Percentiles rank a stretch among this genome's conserved stretches.
Conservation (phyloP, 805 yeast genomes). For the Kodamaea fukazawae region DNA sequence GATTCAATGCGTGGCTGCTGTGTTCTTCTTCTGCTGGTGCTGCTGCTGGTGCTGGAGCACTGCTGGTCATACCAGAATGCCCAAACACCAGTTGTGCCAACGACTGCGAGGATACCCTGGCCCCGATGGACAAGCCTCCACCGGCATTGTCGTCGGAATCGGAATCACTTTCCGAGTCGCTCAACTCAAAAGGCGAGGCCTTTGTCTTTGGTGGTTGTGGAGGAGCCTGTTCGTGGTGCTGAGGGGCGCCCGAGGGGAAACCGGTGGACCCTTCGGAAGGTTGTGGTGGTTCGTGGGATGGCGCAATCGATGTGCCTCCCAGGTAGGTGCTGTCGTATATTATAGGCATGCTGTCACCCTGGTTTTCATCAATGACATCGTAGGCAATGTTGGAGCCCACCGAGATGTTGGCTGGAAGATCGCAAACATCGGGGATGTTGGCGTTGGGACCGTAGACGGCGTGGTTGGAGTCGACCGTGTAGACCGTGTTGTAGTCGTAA, state of each 20-base stretch:
- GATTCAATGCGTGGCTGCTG: constrained; percentile 26
- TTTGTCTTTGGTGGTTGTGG: not conserved
- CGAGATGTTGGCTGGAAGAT: constrained; percentile 46
- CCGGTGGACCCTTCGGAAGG: not conserved
- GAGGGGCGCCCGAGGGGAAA: not conserved
- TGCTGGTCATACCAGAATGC: constrained; percentile 11
- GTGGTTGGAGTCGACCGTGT: constrained; percentile 50
- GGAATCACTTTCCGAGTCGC: constrained; percentile 11
- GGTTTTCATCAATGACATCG: constrained; percentile 28
- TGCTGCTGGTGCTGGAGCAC: constrained; percentile 24
- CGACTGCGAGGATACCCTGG: constrained; percentile 41
- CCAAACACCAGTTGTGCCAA: constrained; percentile 42
- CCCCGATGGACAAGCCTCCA: constrained; percentile 36
- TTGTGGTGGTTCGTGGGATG: not conserved
- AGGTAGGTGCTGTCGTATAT: constrained; percentile 15
- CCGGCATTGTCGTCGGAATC: constrained; percentile 22
- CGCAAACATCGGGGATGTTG: constrained; percentile 40
- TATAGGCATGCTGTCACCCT: constrained; percentile 21
- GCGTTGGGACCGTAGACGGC: constrained; percentile 33
- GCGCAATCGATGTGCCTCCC: not conserved
- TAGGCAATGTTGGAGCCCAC: constrained; percentile 40
- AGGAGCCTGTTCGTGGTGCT: no score
- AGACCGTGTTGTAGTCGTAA: constrained; percentile 79
- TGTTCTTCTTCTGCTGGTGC: constrained; percentile 16
- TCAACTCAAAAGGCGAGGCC: constrained; percentile 11